A percentile compares a stretch with the other conserved stretches of the same genome.
Evolutionary conservation across 2,329 filamentous ascomycete species (phyloP).

Genomic region (Chaetomium strumarium): DNA sequence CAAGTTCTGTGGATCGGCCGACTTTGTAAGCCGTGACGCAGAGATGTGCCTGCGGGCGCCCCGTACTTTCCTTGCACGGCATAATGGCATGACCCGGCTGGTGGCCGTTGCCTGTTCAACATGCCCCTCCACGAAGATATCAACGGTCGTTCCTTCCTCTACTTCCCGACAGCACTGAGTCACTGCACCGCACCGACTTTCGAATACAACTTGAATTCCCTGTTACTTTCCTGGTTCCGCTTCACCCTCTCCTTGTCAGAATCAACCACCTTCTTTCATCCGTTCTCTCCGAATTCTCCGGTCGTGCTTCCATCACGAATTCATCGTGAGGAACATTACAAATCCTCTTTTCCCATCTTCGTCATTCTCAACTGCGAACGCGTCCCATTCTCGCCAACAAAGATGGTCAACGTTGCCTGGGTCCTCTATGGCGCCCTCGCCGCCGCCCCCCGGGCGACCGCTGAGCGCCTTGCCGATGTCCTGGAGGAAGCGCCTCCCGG

Average conservation of each 20-base stretch:
- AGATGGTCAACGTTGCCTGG: neutral
- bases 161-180: neutral
- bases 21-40: neutral
- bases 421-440: conserved; percentile 3
- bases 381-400: neutral
- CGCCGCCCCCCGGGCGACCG: conserved; percentile 9
- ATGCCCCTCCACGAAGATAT: neutral
- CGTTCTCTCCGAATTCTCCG: too few relatives aligned
- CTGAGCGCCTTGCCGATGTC: conserved; percentile 9
- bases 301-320: too few relatives aligned
- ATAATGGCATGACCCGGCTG: neutral
- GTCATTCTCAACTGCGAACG: neutral
- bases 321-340: too few relatives aligned
- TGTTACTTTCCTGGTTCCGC: neutral
- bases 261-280: too few relatives aligned
- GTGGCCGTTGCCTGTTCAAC: neutral
- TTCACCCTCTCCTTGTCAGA: too few relatives aligned
- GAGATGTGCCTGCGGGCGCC: neutral
- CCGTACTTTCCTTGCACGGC: conserved; percentile 2
- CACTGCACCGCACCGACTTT: neutral
- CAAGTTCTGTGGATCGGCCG: neutral
- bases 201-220: neutral
- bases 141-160: conserved; percentile 1
- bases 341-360: too few relatives aligned
- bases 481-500: conserved; percentile 19